Evolutionary conservation across 1,284 basidiomycete genomes (phyloP), one percentile per base, ranked within the genome.

Genomic region (Limonomyces culmigenus): DNA sequence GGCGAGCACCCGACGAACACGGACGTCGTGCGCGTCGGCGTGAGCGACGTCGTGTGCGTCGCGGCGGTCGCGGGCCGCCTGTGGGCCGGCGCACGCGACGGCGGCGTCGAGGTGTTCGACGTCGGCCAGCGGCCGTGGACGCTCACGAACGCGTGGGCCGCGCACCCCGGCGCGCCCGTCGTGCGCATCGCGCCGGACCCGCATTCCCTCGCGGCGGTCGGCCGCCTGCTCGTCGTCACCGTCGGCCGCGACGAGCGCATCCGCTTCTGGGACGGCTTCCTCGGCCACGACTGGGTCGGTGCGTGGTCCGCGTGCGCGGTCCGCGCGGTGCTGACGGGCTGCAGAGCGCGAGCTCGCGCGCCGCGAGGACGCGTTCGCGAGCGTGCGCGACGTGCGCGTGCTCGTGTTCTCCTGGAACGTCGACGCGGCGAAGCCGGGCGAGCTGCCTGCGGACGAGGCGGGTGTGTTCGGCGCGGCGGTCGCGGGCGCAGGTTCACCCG

Each of bases 401-500:
- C 73, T 97, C n/a, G 66, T 89, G 23, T 70, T 89, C 29, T 81
- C 89, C 0, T 98, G 87, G 88, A 98, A 98, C 52, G 74, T 89
- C 36, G 92, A 93, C 52, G 81, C 89, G 1, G 75, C 79, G 3
- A 76, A 78, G 43, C 92, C 92, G 0, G 74, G 77, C 29, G 63
- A 79, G 12, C 60, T 98, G 14, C 60, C 54, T 0, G 69, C 70
- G 6, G 62, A 65, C 14, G 47, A 63, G 1, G 73, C 71, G 19
- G 92, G 88, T 48, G 52, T 69, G 32, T 86, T 93, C 58, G 58
- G 95, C 8, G 61, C 69, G 13, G 67, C 87, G 29, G 72, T 73
- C 3, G 60, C 95, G 13, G 59, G 54, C 2, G 80, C 74, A 41
- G 72, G 78, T 18, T 70, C 79, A 16, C 87, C 92, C 0, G 92